Evolutionary conservation across 2,329 filamentous ascomycete genomes (phyloP), one percentile per base, ranked within the genome.

Genomic region (Mycogone perniciosa): DNA sequence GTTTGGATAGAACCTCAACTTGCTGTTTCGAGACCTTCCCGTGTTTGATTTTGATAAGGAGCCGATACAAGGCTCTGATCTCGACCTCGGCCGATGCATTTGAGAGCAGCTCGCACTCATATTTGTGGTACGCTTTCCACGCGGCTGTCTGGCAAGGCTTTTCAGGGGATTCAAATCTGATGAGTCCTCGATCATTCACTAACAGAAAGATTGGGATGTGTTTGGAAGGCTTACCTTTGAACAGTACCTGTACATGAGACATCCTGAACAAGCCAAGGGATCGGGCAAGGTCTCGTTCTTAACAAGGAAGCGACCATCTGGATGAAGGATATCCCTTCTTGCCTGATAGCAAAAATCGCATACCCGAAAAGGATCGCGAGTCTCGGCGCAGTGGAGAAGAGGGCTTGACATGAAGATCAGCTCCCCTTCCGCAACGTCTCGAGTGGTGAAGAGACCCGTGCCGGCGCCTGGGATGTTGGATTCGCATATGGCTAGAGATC

Each of bases 291-390:
- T n/a, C 20, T 46, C 43, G 7, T 38, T 38, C 6, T 39, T 35
- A 2, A n/a, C 6, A n/a, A 46, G 13, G 10, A 51, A 35, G 31
- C 44, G 44, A 20, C 38, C 44, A 4, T 51, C 37, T 9, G 43
- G 49, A 10, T 51, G 43, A 20, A 51, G 31, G 31, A 47, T 30
- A 20, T 43, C 30, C 27, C 38, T 43, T 7, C 39, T 43, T 31
- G 42, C 38, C 31, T 48, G 49, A 38, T 41, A 51, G 31, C 49
- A 51, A 34, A 51, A 51, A 4, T 51, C 49, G 38, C 49, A 51
- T 1, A 44, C 37, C 6, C 41, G 30, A 26, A 27, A 40, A 6
- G n/a, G 4, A 0, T 31, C 30, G 5, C 49, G 38, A 27, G 41
- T 44, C 1, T 51, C 31, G 26, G n/a, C 38, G 4, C 49, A 51